phyloP scores from a whole-genome alignment of 2,329 filamentous ascomycete genomes.

The Tolypocladium nubicola region DNA sequence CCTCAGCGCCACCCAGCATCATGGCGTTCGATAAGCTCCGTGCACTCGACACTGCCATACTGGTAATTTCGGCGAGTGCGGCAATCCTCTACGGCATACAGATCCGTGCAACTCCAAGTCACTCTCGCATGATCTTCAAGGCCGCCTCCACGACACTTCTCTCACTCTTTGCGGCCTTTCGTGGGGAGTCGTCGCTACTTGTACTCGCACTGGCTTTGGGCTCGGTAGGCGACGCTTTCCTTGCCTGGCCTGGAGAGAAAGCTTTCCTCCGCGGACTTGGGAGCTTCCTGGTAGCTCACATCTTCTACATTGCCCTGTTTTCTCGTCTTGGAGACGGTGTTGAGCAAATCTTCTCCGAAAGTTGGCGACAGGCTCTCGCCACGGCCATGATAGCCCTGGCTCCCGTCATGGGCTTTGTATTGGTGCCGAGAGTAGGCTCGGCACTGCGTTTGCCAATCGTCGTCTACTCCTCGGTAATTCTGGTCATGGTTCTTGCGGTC shows the following conservation, averaged over 20 bases:
- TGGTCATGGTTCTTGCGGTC: constrained; percentile 19
- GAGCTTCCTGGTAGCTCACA: constrained; percentile 22
- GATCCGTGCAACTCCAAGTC: constrained; percentile 11
- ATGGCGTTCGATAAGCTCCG: not conserved
- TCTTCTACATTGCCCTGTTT: constrained; percentile 21
- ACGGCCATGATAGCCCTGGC: constrained; percentile 11
- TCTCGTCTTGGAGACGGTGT: constrained; percentile 4
- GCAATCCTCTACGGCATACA: constrained; percentile 11
- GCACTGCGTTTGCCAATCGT: constrained; percentile 18
- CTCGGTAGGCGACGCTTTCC: constrained; percentile 23
- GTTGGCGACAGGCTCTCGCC: constrained; percentile 8
- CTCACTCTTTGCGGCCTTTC: constrained; percentile 8
- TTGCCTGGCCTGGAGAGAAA: constrained; percentile 20
- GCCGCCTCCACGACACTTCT: constrained; percentile 19
- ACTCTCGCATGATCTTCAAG: constrained; percentile 18
- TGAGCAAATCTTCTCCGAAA: constrained; percentile 3
- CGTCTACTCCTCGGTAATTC: constrained; percentile 19
- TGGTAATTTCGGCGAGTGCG: constrained; percentile 1
- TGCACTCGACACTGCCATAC: not conserved
- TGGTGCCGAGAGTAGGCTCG: constrained; percentile 15
- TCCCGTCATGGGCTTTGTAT: constrained; percentile 12
- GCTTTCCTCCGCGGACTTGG: constrained; percentile 20
- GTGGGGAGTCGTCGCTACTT: constrained; percentile 11
- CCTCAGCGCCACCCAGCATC: not conserved
- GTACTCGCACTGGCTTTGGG: constrained; percentile 17